Evolutionary conservation across 768 basidiomycete genomes (phyloP).

Genomic region (Sarcomyxa edulis): DNA sequence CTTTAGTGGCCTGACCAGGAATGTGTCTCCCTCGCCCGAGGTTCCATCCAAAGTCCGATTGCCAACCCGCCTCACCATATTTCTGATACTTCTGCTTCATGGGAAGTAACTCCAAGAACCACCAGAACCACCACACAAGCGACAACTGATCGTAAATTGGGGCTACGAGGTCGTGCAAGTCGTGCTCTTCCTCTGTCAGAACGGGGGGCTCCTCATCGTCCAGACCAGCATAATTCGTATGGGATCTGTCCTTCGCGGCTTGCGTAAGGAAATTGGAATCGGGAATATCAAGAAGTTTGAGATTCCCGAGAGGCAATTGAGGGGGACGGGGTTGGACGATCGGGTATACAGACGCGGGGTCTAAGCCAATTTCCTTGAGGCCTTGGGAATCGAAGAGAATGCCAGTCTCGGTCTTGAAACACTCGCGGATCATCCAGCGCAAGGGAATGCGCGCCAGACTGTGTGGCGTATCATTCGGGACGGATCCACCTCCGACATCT

Average conservation of each 20-base stretch:
- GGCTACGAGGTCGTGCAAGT: constrained; percentile 51
- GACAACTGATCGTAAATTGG: constrained; percentile 57
- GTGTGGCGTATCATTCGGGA: constrained; percentile 35
- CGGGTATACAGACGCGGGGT: constrained; percentile 41
- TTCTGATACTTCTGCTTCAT: constrained; percentile 33
- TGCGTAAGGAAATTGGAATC: not conserved
- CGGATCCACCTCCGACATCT: constrained; percentile 29
- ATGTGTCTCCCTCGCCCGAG: constrained; percentile 32
- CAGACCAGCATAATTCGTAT: not conserved
- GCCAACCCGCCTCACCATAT: constrained; percentile 30
- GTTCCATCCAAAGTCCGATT: constrained; percentile 32
- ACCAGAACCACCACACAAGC: constrained; percentile 43
- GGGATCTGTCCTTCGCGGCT: not conserved
- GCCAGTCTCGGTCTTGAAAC: constrained; percentile 54
- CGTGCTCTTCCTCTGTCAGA: constrained; percentile 54
- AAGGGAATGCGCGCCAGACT: constrained; percentile 51
- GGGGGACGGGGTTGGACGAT: constrained; percentile 31
- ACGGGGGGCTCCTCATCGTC: not conserved
- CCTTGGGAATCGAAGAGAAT: constrained; percentile 51
- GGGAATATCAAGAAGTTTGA: not conserved
- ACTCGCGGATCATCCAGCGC: constrained; percentile 72
- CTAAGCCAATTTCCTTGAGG: constrained; percentile 44
- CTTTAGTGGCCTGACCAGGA: constrained; percentile 27
- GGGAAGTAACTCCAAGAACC: constrained; percentile 61
- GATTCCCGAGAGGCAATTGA: constrained; percentile 14